phyloP scores from a whole-genome alignment of 2,329 filamentous ascomycete species.

The Fonsecaea pedrosoi region DNA sequence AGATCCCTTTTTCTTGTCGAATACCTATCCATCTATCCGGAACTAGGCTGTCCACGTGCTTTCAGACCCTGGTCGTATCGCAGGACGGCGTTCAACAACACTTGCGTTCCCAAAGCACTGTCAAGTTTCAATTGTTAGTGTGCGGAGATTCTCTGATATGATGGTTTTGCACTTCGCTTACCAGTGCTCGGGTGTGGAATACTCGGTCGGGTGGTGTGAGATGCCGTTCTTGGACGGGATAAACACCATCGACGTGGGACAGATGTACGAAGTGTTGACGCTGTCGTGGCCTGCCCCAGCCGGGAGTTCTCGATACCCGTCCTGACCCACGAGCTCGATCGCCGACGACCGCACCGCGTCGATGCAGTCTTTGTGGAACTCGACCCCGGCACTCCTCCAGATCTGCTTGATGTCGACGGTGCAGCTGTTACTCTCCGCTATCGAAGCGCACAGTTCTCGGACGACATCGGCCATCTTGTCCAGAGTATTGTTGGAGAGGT shows the following conservation, averaged over 20 bases:
- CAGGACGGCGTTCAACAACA: constrained; percentile 11
- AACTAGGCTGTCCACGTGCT: background rate
- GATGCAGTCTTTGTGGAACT: constrained; percentile 69
- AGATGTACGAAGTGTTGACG: constrained; percentile 61
- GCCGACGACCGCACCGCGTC: constrained; percentile 64
- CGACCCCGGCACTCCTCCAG: constrained; percentile 62
- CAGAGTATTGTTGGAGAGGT: constrained; percentile 23
- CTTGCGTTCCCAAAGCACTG: constrained; percentile 13
- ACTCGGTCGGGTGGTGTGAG: constrained; percentile 59
- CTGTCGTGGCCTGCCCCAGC: constrained; percentile 67
- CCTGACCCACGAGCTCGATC: constrained; percentile 58
- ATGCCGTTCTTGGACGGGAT: constrained; percentile 65
- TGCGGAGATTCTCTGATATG: background rate
- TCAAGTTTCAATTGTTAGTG: background rate
- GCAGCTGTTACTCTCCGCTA: constrained; percentile 61
- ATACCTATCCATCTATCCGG: background rate
- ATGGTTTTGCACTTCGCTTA: background rate
- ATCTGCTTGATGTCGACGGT: constrained; percentile 64
- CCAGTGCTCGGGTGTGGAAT: constrained; percentile 10
- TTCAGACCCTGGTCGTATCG: constrained; percentile 14
- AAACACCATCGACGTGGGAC: constrained; percentile 69
- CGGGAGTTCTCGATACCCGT: constrained; percentile 57
- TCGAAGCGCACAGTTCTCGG: constrained; percentile 32
- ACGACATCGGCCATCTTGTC: constrained; percentile 14
- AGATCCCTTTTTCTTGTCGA: background rate